A percentile compares a stretch with the other conserved stretches of the same genome.
These are phyloP conservation scores for Hortiboletus flavorubellus DNA, from an alignment of 768 basidiomycete genomes.

Conservation along the genomic window DNA sequence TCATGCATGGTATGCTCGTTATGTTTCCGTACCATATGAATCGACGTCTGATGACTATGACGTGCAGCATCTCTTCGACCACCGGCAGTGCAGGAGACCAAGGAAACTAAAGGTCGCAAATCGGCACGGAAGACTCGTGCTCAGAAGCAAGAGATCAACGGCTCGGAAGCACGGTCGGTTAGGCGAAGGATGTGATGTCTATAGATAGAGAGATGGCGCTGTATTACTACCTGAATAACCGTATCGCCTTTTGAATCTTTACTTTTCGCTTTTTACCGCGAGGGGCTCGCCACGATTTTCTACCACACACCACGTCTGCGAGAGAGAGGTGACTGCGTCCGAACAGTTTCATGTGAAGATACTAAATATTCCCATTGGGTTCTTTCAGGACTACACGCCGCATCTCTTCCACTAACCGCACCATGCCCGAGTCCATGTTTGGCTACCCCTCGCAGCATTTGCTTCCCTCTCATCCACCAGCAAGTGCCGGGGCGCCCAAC, in stretches of 20 bases:
- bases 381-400: slow-evolving; percentile 1
- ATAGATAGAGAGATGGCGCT: background rate
- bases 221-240: too few relatives aligned
- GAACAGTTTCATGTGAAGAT: background rate
- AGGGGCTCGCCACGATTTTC: background rate
- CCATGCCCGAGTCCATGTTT: slow-evolving; percentile 30
- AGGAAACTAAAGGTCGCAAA: slow-evolving; percentile 46
- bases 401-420: slow-evolving; percentile 15
- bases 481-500: background rate
- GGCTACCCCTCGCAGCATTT: slow-evolving; percentile 27
- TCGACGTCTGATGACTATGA: background rate
- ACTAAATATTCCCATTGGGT: slow-evolving; percentile 18
- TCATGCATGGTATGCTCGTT: slow-evolving; percentile 48
- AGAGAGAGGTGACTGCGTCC: slow-evolving; percentile 13
- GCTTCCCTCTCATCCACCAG: slow-evolving; percentile 12
- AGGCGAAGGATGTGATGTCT: too few relatives aligned
- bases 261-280: background rate
- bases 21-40: too few relatives aligned
- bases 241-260: too few relatives aligned
- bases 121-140: slow-evolving; percentile 22
- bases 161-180: slow-evolving; percentile 15
- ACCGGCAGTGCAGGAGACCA: slow-evolving; percentile 36
- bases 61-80: slow-evolving; percentile 40
- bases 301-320: background rate
- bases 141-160: slow-evolving; percentile 31